These are phyloP conservation scores for Spathaspora sp. DNA, from an alignment of 805 yeast species.

Conservation along the genomic window DNA sequence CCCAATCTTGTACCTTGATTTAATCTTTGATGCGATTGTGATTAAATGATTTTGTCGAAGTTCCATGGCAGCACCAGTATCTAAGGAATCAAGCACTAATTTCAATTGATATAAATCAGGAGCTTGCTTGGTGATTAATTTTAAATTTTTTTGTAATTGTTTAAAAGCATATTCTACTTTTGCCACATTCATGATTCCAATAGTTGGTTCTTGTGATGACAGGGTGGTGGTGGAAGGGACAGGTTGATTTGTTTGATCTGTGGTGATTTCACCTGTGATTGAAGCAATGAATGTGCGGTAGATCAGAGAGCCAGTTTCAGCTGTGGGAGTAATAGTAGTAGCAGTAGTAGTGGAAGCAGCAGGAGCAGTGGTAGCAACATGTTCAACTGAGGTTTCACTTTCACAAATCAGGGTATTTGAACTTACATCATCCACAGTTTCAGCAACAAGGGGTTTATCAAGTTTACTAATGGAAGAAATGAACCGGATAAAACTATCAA, in stretches of 20 bases:
- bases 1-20: constrained; percentile 47
- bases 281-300: neutral
- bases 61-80: constrained; percentile 45
- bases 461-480: neutral
- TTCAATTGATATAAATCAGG: constrained; percentile 49
- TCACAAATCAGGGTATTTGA: too few relatives aligned
- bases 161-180: constrained; percentile 38
- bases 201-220: neutral
- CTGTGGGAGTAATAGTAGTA: neutral
- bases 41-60: constrained; percentile 52
- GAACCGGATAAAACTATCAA: neutral
- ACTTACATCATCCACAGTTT: neutral
- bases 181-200: constrained; percentile 36
- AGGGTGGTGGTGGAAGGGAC: too few relatives aligned
- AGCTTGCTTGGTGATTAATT: constrained; percentile 49
- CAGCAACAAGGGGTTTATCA: neutral
- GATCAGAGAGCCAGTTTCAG: neutral
- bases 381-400: neutral
- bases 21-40: constrained; percentile 57
- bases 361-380: neutral
- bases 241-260: too few relatives aligned
- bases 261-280: neutral
- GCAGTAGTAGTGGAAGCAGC: neutral
- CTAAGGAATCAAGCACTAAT: constrained; percentile 25
- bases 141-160: constrained; percentile 47